A percentile compares a stretch with the other conserved stretches of the same genome.
These are phyloP conservation scores for Dissophora globulifera DNA, from an alignment of 192 early-diverging fungal genomes.

Conservation along the genomic window DNA sequence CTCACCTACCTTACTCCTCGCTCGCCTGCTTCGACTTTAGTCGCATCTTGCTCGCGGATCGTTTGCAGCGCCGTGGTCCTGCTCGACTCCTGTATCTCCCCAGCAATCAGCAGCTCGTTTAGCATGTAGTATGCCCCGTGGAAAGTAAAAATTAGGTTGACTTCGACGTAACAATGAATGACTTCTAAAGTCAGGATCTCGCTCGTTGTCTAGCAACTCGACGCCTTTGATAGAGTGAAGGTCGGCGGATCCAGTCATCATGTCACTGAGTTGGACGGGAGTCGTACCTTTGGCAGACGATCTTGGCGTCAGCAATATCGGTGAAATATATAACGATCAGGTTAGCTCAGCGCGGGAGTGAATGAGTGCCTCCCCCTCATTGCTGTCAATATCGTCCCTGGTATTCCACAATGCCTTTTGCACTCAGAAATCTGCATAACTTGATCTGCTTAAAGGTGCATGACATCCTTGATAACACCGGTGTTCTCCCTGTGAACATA, in stretches of 20 bases:
- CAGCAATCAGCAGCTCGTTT: slow-evolving; percentile 89
- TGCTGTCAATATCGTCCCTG: too few relatives aligned
- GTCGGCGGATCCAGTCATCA: slow-evolving; percentile 95
- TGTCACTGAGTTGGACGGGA: too few relatives aligned
- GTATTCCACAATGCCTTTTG: slow-evolving; percentile 79
- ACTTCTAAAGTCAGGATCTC: slow-evolving; percentile 93
- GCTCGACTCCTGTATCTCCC: slow-evolving; percentile 94
- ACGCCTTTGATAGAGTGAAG: slow-evolving; percentile 95
- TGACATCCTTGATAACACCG: slow-evolving; percentile 94
- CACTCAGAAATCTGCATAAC: slow-evolving; percentile 98
- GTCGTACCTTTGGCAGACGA: slow-evolving; percentile 68
- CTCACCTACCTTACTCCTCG: slow-evolving; percentile 62
- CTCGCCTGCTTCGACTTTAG: slow-evolving; percentile 77
- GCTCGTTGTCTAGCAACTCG: slow-evolving; percentile 93
- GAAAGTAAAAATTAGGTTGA: slow-evolving; percentile 98
- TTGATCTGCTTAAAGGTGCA: slow-evolving; percentile 85
- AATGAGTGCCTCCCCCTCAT: too few relatives aligned
- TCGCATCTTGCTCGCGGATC: slow-evolving; percentile 79
- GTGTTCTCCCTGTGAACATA: slow-evolving; percentile 88
- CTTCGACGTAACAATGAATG: slow-evolving; percentile 98
- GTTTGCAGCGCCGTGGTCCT: slow-evolving; percentile 79
- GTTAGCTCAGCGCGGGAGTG: too few relatives aligned
- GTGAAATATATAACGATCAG: too few relatives aligned
- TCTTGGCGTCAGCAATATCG: slow-evolving; percentile 56
- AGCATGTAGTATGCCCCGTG: slow-evolving; percentile 88